phyloP scores from a whole-genome alignment of 2,329 filamentous ascomycete genomes.

The Aspergillus transmontanensis region DNA sequence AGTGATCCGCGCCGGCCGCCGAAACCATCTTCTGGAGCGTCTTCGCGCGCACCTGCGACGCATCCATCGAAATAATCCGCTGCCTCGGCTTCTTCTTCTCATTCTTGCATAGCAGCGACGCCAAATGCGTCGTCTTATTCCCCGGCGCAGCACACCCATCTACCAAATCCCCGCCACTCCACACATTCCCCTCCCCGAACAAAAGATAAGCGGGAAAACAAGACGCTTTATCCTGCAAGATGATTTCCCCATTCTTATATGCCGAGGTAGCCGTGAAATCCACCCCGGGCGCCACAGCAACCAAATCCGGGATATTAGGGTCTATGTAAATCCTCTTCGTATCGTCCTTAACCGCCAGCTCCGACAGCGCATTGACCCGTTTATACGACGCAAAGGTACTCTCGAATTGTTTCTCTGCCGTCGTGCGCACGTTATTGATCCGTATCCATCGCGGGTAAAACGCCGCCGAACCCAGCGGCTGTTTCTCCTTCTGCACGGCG shows the following conservation, averaged over 20 bases:
- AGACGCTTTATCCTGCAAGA: constrained; percentile 94
- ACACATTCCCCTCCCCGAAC: constrained; percentile 50
- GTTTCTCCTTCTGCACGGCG: constrained; percentile 36
- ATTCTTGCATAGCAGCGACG: constrained; percentile 63
- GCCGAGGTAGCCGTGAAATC: constrained; percentile 74
- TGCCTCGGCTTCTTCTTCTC: constrained; percentile 23
- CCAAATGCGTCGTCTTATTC: constrained; percentile 95
- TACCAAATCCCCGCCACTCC: constrained; percentile 73
- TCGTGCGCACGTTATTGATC: constrained; percentile 76
- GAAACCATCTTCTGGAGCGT: constrained; percentile 84
- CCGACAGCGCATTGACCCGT: constrained; percentile 57
- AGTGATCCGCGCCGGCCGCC: constrained; percentile 68
- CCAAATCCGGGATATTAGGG: constrained; percentile 75
- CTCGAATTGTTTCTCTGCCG: constrained; percentile 69
- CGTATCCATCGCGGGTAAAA: constrained; percentile 87
- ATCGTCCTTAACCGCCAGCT: constrained; percentile 53
- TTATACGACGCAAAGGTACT: constrained; percentile 71
- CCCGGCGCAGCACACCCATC: constrained; percentile 94
- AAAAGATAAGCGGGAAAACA: constrained; percentile 94
- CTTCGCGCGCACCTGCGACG: constrained; percentile 59
- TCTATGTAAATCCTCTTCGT: constrained; percentile 59
- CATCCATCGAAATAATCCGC: constrained; percentile 56
- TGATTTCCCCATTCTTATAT: constrained; percentile 76
- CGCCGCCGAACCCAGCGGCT: constrained; percentile 45
- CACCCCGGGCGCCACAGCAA: constrained; percentile 72